phyloP scores from a whole-genome alignment of 306 rosid species.

The Fragaria ananassa region DNA sequence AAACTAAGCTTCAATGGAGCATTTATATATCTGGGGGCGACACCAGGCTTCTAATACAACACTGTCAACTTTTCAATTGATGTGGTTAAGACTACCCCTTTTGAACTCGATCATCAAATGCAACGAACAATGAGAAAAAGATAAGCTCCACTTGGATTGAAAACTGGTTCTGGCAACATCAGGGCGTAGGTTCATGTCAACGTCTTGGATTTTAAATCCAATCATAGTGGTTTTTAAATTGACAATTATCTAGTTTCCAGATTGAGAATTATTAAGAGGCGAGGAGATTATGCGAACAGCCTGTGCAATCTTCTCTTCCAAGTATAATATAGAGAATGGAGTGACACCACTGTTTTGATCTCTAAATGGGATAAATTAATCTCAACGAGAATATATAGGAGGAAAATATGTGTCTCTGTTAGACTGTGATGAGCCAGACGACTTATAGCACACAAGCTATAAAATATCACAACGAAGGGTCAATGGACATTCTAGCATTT shows the following conservation, averaged over 20 bases:
- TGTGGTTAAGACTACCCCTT: not conserved
- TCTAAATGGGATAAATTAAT: no score
- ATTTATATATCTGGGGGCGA: conserved; percentile 17
- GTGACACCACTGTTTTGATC: no score
- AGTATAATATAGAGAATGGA: not conserved
- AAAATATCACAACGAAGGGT: no score
- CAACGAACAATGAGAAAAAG: conserved; percentile 14
- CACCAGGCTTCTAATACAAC: conserved; percentile 8
- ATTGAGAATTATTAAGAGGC: not conserved
- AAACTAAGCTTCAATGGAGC: conserved; percentile 4
- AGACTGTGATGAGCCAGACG: no score
- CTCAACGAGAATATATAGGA: no score
- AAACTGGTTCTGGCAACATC: conserved; percentile 2
- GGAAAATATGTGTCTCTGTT: no score
- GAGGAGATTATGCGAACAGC: not conserved
- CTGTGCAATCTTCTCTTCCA: conserved; percentile 11
- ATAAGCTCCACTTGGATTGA: conserved; percentile 16
- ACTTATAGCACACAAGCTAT: no score
- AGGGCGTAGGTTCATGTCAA: conserved; percentile 12
- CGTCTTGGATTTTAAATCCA: not conserved
- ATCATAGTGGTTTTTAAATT: not conserved
- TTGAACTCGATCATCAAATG: conserved; percentile 10
- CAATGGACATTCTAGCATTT: no score
- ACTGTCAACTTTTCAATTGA: conserved; percentile 8
- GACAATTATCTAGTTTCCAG: not conserved